These are phyloP conservation scores for Daldinia sp. DNA, from an alignment of 2,329 filamentous ascomycete genomes.

Conservation along the genomic window DNA sequence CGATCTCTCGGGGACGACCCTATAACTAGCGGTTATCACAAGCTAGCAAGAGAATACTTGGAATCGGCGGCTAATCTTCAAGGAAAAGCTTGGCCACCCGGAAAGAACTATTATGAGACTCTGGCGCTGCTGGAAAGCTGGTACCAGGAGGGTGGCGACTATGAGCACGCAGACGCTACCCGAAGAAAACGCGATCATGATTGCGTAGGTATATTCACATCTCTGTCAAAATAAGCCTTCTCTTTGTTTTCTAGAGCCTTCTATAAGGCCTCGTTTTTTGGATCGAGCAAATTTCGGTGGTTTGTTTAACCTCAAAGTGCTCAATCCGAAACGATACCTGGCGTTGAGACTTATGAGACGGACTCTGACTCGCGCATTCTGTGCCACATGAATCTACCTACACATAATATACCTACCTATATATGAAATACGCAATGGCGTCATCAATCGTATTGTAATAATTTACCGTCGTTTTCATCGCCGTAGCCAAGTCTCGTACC, in stretches of 20 bases:
- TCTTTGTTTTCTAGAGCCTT: too few relatives aligned
- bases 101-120: slow-evolving; percentile 44
- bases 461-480: neutral
- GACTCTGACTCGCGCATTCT: too few relatives aligned
- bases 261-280: too few relatives aligned
- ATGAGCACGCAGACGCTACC: slow-evolving; percentile 33
- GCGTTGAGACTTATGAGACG: neutral
- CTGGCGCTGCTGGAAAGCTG: slow-evolving; percentile 40
- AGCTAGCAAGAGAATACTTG: slow-evolving; percentile 38
- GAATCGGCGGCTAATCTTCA: slow-evolving; percentile 40
- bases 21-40: slow-evolving; percentile 32
- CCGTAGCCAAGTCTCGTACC: neutral
- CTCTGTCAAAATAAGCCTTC: slow-evolving; percentile 18
- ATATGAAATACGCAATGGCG: neutral
- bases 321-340: neutral
- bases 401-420: too few relatives aligned
- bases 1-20: slow-evolving; percentile 28
- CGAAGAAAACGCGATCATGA: slow-evolving; percentile 36
- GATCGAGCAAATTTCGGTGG: too few relatives aligned
- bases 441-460: neutral
- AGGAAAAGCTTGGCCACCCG: slow-evolving; percentile 36
- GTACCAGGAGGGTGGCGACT: slow-evolving; percentile 40
- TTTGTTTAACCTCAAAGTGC: neutral
- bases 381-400: too few relatives aligned
- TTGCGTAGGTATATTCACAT: slow-evolving; percentile 34